Percentiles rank a stretch among this genome's conserved stretches.
Conservation (phyloP, 2,329 filamentous ascomycete species). For the Trichoderma harzianum region DNA sequence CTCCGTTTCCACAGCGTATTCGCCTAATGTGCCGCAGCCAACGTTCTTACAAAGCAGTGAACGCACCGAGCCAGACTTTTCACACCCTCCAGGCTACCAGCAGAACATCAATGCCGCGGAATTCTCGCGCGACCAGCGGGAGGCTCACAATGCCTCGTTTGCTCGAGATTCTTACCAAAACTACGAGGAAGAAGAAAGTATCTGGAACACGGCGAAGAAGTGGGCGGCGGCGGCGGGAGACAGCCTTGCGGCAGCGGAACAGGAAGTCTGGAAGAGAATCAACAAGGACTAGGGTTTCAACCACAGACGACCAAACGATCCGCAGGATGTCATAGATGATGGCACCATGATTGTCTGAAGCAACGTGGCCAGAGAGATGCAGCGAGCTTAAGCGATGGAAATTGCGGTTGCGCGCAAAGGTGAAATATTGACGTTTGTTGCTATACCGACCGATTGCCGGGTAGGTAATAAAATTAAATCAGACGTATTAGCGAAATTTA, state of each 20-base stretch:
- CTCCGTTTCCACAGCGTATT: conserved; percentile 31
- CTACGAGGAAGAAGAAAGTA: conserved; percentile 39
- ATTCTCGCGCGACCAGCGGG: conserved; percentile 46
- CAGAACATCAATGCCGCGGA: conserved; percentile 54
- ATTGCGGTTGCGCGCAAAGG: background rate
- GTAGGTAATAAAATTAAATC: background rate
- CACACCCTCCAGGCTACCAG: conserved; percentile 54
- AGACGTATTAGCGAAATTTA: conserved; percentile 1
- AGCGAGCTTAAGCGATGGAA: background rate
- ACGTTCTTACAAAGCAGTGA: conserved; percentile 28
- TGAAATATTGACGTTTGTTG: background rate
- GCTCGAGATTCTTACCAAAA: conserved; percentile 26
- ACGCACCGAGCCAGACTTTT: conserved; percentile 29
- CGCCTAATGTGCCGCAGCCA: conserved; percentile 27
- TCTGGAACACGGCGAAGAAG: conserved; percentile 57
- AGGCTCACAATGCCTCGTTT: conserved; percentile 37
- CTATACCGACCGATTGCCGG: background rate
- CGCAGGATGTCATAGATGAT: background rate
- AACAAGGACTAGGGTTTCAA: conserved; percentile 47
- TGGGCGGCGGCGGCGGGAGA: conserved; percentile 55
- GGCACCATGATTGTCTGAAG: background rate
- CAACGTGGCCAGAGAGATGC: background rate
- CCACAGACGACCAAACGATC: background rate
- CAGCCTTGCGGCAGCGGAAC: conserved; percentile 56
- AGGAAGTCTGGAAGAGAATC: conserved; percentile 61